Evolutionary conservation across 2,329 filamentous ascomycete genomes (phyloP).

Genomic region (Colletotrichum eremochloae): DNA sequence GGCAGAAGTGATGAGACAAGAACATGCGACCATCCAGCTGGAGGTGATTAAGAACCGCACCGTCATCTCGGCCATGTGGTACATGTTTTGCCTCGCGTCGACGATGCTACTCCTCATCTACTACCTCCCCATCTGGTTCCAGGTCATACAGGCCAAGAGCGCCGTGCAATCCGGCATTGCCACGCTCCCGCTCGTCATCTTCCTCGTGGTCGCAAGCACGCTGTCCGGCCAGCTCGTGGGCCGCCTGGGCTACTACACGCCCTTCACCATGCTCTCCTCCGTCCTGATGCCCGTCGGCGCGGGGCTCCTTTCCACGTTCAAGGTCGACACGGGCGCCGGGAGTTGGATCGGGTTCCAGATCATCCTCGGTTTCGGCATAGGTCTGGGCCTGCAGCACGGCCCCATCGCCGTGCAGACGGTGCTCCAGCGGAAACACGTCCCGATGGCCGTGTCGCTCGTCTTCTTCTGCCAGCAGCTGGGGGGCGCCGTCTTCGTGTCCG

Average conservation of each 20-base stretch:
- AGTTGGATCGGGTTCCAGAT: no score
- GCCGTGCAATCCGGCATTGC: constrained; percentile 66
- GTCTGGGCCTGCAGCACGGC: no score
- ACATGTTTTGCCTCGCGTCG: constrained; percentile 6
- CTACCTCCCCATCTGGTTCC: constrained; percentile 37
- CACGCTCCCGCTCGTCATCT: constrained; percentile 14
- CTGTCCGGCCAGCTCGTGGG: constrained; percentile 3
- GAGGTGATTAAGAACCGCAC: no score
- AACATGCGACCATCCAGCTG: no score
- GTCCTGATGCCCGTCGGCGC: constrained; percentile 29
- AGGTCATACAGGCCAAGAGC: constrained; percentile 56
- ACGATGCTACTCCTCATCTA: constrained; percentile 15
- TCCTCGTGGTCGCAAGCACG: neutral
- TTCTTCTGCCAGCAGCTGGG: no score
- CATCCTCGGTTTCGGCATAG: no score
- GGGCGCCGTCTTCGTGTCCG: no score
- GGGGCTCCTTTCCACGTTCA: constrained; percentile 14
- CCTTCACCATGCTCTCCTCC: constrained; percentile 14
- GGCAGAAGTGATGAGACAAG: no score
- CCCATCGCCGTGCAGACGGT: no score
- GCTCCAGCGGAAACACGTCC: no score
- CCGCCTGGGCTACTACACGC: constrained; percentile 7
- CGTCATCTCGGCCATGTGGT: neutral
- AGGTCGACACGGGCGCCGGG: constrained; percentile 5
- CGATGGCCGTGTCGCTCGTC: no score